phyloP scores from a whole-genome alignment of 495 filamentous ascomycete species.

The Trichocladium antarcticum region DNA sequence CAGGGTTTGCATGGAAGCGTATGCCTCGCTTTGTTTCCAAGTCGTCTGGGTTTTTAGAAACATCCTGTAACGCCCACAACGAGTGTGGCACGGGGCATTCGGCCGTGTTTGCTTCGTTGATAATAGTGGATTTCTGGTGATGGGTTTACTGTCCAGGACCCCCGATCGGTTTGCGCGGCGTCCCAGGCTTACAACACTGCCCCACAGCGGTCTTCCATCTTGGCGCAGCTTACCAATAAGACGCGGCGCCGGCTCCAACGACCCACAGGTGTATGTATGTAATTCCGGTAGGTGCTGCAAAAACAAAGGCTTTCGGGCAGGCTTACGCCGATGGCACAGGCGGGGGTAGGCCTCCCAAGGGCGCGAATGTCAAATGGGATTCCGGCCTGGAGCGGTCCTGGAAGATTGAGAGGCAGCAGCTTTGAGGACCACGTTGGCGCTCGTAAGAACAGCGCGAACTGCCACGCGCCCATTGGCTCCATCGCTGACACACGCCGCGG shows the following conservation, averaged over 20 bases:
- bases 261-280: neutral
- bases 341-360: constrained; percentile 7
- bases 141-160: neutral
- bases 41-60: no score
- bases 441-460: neutral
- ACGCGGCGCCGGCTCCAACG: no score
- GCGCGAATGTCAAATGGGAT: constrained; percentile 6
- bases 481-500: no score
- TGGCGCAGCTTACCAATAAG: neutral
- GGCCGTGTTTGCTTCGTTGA: neutral
- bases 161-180: neutral
- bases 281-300: constrained; percentile 2
- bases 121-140: neutral
- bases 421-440: neutral
- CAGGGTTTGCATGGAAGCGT: no score
- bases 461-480: no score
- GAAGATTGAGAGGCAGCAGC: neutral
- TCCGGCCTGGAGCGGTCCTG: neutral
- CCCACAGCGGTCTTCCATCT: constrained; percentile 1
- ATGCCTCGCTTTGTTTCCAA: no score
- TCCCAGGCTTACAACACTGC: constrained; percentile 1
- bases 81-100: no score
- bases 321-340: constrained; percentile 11
- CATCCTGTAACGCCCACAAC: no score
- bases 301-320: constrained; percentile 1